Base-by-base conservation (phyloP, 2,329 filamentous ascomycete genomes). In the Grosmannia penicillata region DNA sequence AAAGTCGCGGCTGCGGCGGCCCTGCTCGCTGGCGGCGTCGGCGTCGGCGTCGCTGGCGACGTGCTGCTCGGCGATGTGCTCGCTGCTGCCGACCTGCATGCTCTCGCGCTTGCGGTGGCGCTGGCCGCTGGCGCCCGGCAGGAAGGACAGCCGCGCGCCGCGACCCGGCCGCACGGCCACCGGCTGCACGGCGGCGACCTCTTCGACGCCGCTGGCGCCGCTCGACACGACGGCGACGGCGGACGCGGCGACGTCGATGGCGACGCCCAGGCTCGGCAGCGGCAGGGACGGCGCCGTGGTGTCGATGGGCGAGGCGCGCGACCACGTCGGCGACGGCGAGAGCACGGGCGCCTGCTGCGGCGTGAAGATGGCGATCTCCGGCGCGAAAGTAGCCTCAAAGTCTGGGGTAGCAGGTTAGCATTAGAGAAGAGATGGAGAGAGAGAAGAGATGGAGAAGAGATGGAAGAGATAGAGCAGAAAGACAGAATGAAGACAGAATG, bases 341-440 rank as follows among this genome's bases (percentile, higher is more conserved):
- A 18, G n/a, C 37, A 57, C 55, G 60, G 59, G 7, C 52, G 49
- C 57, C 35, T 62, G 65, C 2, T 62, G 61, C 10, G 70, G 71
- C 3, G 70, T 66, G 47, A 83, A 73, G 26, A 75, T 63, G 13
- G 69, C 65, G 26, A 83, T 70, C 52, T 84, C 79, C 0, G 72
- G 66, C 1, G 74, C 74, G 51, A 80, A 81, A 0, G 69, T 75
- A 14, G 53, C 56, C 51, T 78, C 67, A 45, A 78, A 80, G 51
- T 68, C 75, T 78, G 37, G 3, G 13, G n/a, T 27, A 15, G 23
- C 19, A 17, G 30, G n/a, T n/a, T n/a, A n/a, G n/a, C n/a, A n/a
- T n/a, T n/a, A n/a, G n/a, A n/a, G n/a, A n/a, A n/a, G n/a, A n/a
- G n/a, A n/a, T n/a, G n/a, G n/a, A n/a, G n/a, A n/a, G n/a, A n/a